Base-by-base conservation (phyloP, 345 rosid species). In the Laguncularia racemosa region DNA sequence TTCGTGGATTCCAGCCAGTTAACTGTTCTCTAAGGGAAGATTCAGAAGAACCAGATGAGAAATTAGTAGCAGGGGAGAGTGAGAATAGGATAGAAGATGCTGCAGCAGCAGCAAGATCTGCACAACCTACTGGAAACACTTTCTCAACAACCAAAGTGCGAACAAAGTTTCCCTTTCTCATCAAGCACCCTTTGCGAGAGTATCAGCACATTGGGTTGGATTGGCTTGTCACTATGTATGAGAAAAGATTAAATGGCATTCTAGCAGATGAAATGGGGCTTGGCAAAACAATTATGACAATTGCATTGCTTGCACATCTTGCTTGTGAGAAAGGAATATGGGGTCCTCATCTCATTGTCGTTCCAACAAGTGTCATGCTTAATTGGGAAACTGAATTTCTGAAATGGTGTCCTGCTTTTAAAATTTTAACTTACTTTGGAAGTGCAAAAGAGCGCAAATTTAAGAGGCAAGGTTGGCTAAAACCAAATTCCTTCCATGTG, bases 351-450 rank as follows among this genome's bases (percentile, higher is more conserved):
- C 89, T 95, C 47, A 95, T 95, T 60, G 95, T 95, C 67, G 99
- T 95, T 78, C 99, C 99, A 50, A 95, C 99, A 45, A 95, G 97
- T 82, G 99, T 95, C 64, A 90, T 95, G 99, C 97, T 95, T 58
- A 95, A 95, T 70, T 95, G 99, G 99, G 99, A 95, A 84, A 95
- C 99, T 61, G 99, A 95, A 69, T 95, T 95, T 81, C 92, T 95
- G 67, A 95, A 89, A 70, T 95, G 99, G 99, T 88, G 96, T 77
- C 99, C 99, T 68, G 99, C 99, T 53, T 90, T 95, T 69, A 95
- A 95, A 78, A 95, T 95, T 63, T 86, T 95, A 56, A 95, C 99
- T 52, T 95, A 95, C 78, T 95, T 90, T 72, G 99, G 99, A 68
- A 95, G 88, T 79, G 97, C 99, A 53, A 95, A 88, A 70, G 99